These are phyloP conservation scores for Sugiyamaella novakii DNA, from an alignment of 1,139 yeast genomes.

Conservation along the genomic window DNA sequence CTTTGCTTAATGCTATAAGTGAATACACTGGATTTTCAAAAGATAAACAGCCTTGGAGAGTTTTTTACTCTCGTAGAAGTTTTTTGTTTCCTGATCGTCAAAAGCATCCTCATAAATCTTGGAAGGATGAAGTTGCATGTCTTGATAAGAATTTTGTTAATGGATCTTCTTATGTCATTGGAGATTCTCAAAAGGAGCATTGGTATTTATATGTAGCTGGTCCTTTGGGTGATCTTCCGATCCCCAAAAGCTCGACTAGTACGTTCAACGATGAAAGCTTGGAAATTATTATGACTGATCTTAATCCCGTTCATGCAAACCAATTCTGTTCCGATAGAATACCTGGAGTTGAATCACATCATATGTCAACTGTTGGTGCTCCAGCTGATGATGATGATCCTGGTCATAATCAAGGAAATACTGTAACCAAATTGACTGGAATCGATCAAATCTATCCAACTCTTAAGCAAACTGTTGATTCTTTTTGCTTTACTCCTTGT, in stretches of 20 bases:
- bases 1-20: constrained; percentile 58
- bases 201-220: constrained; percentile 87
- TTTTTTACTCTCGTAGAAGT: constrained; percentile 86
- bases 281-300: constrained; percentile 89
- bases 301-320: constrained; percentile 59
- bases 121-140: constrained; percentile 77
- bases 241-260: constrained; percentile 21
- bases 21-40: constrained; percentile 48
- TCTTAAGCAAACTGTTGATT: constrained; percentile 54
- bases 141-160: constrained; percentile 57
- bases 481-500: constrained; percentile 94
- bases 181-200: constrained; percentile 77
- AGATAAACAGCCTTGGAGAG: constrained; percentile 54
- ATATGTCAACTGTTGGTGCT: constrained; percentile 43
- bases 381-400: constrained; percentile 61
- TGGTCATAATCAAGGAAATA: constrained; percentile 75
- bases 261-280: constrained; percentile 67
- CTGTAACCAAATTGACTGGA: constrained; percentile 63
- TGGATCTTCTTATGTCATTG: constrained; percentile 76
- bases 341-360: constrained; percentile 43
- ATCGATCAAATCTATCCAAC: constrained; percentile 61
- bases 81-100: constrained; percentile 93
- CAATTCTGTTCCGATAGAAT: constrained; percentile 63
- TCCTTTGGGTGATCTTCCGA: constrained; percentile 24
- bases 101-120: constrained; percentile 74